A percentile compares a stretch with the other conserved stretches of the same genome.
Conservation (phyloP, 1,139 yeast species). For the Yamadazyma diddensiae region DNA sequence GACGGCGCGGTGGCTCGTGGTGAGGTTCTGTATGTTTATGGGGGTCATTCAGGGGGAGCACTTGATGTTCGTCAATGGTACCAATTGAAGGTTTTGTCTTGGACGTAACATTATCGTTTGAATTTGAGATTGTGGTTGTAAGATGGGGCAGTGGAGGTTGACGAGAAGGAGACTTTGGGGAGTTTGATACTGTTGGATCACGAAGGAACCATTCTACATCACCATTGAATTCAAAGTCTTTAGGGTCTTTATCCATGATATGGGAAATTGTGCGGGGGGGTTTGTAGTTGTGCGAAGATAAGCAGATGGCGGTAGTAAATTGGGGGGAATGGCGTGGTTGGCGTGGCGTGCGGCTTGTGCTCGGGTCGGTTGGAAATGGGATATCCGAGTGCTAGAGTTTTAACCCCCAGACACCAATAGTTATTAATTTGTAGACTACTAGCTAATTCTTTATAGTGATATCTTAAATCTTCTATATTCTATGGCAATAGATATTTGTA, state of each 20-base stretch:
- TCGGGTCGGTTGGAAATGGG: too few relatives aligned
- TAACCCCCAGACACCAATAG: too few relatives aligned
- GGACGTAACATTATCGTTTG: slow-evolving; percentile 28
- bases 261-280: too few relatives aligned
- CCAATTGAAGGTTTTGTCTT: slow-evolving; percentile 38
- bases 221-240: slow-evolving; percentile 16
- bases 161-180: neutral
- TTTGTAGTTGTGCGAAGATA: neutral
- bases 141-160: slow-evolving; percentile 19
- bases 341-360: slow-evolving; percentile 1
- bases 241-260: slow-evolving; percentile 19
- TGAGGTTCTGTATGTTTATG: neutral
- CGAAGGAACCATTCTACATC: slow-evolving; percentile 54
- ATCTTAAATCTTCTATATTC: too few relatives aligned
- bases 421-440: too few relatives aligned
- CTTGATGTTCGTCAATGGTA: slow-evolving; percentile 30
- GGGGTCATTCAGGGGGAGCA: slow-evolving; percentile 7
- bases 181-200: slow-evolving; percentile 17
- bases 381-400: too few relatives aligned
- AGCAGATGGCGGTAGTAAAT: neutral
- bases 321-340: neutral
- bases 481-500: too few relatives aligned
- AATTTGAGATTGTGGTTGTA: slow-evolving; percentile 30
- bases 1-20: neutral
- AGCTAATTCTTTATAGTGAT: too few relatives aligned